Evolutionary conservation across 2,329 filamentous ascomycete genomes (phyloP).

Genomic region (Emergomyces pasteurianus): DNA sequence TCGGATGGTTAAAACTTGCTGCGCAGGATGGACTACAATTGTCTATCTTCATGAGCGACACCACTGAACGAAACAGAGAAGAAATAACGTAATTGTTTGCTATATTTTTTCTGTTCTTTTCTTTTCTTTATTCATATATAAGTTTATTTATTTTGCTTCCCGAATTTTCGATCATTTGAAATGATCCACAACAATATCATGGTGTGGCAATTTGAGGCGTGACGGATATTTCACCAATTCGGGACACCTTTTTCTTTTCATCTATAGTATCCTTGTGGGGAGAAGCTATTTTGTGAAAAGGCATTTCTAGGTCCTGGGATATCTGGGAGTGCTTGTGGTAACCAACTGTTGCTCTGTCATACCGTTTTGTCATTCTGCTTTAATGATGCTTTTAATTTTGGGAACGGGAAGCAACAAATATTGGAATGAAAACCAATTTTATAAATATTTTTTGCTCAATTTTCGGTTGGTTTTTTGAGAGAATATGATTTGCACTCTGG

Average conservation of each 20-base stretch:
- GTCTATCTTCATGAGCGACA: constrained; percentile 53
- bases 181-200: background rate
- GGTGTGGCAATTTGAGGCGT: background rate
- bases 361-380: too few relatives aligned
- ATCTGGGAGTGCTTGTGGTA: background rate
- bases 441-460: background rate
- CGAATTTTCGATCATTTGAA: background rate
- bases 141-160: background rate
- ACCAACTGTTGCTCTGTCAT: background rate
- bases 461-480: background rate
- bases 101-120: background rate
- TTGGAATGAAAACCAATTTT: background rate
- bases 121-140: background rate
- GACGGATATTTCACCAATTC: background rate
- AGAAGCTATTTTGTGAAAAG: background rate
- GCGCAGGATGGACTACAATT: constrained; percentile 55
- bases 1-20: constrained; percentile 57
- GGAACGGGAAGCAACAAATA: too few relatives aligned
- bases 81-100: background rate
- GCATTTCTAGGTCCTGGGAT: too few relatives aligned
- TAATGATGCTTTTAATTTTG: too few relatives aligned
- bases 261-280: background rate
- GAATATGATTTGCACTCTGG: background rate
- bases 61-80: constrained; percentile 15
- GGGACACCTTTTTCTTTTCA: background rate